Evolutionary conservation across 768 basidiomycete species (phyloP).

Genomic region (Lactarius akahatsu): DNA sequence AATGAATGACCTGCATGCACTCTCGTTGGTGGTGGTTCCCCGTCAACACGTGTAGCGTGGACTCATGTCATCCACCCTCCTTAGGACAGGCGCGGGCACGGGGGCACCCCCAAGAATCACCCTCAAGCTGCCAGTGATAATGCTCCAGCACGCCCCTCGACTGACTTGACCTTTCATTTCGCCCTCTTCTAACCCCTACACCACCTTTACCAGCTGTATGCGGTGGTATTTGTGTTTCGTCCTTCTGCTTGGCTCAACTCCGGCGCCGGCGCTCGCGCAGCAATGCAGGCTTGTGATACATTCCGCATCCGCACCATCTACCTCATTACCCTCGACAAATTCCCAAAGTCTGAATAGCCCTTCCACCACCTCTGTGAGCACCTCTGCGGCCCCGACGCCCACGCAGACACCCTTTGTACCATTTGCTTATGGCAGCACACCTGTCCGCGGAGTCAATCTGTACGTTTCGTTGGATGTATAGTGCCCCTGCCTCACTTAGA

Average conservation of each 20-base stretch:
- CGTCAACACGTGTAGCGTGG: constrained; percentile 20
- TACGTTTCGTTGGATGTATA: constrained; percentile 37
- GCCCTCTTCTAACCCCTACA: background rate
- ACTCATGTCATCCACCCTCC: constrained; percentile 4
- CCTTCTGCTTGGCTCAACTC: background rate
- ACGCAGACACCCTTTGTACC: constrained; percentile 39
- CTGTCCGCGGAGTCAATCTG: constrained; percentile 62
- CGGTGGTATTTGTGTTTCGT: constrained; percentile 13
- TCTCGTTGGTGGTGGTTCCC: background rate
- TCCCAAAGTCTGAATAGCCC: constrained; percentile 12
- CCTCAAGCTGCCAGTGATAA: constrained; percentile 5
- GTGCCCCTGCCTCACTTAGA: background rate
- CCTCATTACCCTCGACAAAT: constrained; percentile 21
- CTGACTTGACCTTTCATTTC: background rate
- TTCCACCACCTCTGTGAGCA: constrained; percentile 9
- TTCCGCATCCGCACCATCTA: constrained; percentile 17
- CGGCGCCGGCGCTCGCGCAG: constrained; percentile 23
- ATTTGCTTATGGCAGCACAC: constrained; percentile 40
- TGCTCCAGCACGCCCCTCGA: background rate
- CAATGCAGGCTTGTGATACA: constrained; percentile 32
- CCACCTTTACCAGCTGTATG: constrained; percentile 2
- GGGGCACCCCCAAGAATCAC: background rate
- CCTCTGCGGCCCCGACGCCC: constrained; percentile 26
- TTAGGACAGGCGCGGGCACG: background rate
- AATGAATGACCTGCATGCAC: background rate